Evolutionary conservation across 768 basidiomycete genomes (phyloP), one percentile per base, ranked within the genome.

Genomic region (Trichaptum fuscoviolaceum): DNA sequence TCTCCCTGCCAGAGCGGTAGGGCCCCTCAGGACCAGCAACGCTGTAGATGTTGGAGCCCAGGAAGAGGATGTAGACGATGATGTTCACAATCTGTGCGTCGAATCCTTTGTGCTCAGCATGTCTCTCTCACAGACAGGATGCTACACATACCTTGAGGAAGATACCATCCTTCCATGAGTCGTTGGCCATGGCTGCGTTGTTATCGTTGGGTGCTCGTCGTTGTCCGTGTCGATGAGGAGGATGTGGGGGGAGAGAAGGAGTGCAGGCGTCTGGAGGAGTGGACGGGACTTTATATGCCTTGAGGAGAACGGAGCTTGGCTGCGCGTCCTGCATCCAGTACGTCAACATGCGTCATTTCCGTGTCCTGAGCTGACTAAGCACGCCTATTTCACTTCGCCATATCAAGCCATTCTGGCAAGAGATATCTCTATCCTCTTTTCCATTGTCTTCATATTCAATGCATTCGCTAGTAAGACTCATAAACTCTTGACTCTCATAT

Each of bases 1-100:
- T 97, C 71, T 91, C 88, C 75, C 93, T 93, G 59, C 86, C 87
- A 69, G 81, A 76, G 73, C 82, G 86, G 78, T 93, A 93, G 63
- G 87, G 82, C 69, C 85, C 87, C 57, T 84, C 83, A 0, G 92
- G 92, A 1, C 86, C 84, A 7, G 93, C 88, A 68, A 95, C 84
- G 64, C 89, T 90, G 82, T 93, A 96, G 66, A 95, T 83, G 77
- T 96, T 96, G 52, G 90, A 91, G 35, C 92, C 95, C n/a, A 96
- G 81, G 78, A 96, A 94, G 67, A 91, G 74, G 73, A 93, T 83
- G 75, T 93, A 96, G 61, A 91, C 88, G 65, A 94, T 65, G 66
- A 96, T 82, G 78, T 97, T 97, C 68, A 86, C 77, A 72, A 96
- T 80, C 87, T 89, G 63, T 2, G 62, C 42, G 35, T 17, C 9